Percentiles rank a stretch among this genome's conserved stretches.
These are phyloP conservation scores for Prunus mume DNA, from an alignment of 306 rosid genomes.

Conservation along the genomic window DNA sequence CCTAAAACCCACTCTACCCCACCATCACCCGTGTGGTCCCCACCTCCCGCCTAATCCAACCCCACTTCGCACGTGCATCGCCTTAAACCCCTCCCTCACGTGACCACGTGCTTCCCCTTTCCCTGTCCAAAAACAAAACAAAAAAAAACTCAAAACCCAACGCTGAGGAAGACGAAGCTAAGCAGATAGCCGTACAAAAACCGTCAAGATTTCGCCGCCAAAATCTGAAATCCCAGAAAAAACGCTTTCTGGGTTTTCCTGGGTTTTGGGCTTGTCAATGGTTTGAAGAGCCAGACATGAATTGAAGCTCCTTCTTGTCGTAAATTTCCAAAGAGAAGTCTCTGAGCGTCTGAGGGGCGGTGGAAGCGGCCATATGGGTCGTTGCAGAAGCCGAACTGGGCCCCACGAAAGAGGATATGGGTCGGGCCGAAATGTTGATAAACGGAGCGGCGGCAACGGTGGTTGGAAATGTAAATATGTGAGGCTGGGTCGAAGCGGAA, in stretches of 20 bases:
- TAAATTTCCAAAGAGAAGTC: constrained; percentile 69
- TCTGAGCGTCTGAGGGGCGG: constrained; percentile 45
- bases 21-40: constrained; percentile 32
- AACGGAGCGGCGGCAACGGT: constrained; percentile 15
- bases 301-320: constrained; percentile 69
- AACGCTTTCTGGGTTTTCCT: not conserved
- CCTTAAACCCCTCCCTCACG: constrained; percentile 39
- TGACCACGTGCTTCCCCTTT: constrained; percentile 52
- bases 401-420: constrained; percentile 60
- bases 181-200: not conserved
- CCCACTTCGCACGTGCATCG: constrained; percentile 41
- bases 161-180: not conserved
- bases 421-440: constrained; percentile 34
- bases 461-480: constrained; percentile 47
- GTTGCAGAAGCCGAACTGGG: constrained; percentile 7
- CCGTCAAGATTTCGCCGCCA: not conserved
- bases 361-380: not conserved
- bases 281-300: constrained; percentile 56
- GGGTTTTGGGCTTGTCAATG: constrained; percentile 24
- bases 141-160: not conserved
- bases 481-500: constrained; percentile 41
- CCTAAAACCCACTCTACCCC: not conserved
- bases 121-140: not conserved
- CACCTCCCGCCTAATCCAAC: constrained; percentile 10
- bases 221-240: not conserved